Conservation (phyloP, 2,329 filamentous ascomycete species). For the Hypoxylon sp. region DNA sequence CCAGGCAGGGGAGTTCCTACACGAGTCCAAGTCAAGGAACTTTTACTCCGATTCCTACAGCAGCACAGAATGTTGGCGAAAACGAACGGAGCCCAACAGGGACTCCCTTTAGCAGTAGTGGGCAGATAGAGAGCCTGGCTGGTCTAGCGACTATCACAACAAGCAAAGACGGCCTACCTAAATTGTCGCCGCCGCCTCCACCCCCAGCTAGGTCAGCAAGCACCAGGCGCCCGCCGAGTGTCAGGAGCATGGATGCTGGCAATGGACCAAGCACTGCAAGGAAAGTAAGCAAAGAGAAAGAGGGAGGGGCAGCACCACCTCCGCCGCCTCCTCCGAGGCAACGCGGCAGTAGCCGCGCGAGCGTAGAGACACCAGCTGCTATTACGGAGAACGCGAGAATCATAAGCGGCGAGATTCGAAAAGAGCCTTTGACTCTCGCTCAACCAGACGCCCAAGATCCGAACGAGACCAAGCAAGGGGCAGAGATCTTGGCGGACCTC, state of each 20-base stretch:
- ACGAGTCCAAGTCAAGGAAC: constrained; percentile 53
- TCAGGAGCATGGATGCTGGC: constrained; percentile 59
- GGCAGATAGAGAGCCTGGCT: constrained; percentile 25
- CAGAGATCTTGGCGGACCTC: constrained; percentile 80
- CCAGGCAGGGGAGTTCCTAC: constrained; percentile 50
- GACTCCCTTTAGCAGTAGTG: constrained; percentile 23
- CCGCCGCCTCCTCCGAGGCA: constrained; percentile 66
- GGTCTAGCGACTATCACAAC: constrained; percentile 41
- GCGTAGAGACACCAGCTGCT: constrained; percentile 55
- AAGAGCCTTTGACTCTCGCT: neutral
- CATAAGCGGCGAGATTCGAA: constrained; percentile 14
- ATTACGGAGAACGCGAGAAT: constrained; percentile 46
- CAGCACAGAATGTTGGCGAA: constrained; percentile 42
- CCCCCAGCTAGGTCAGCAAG: constrained; percentile 63
- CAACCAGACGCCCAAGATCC: neutral
- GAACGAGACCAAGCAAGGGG: constrained; percentile 55
- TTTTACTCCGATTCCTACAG: constrained; percentile 37
- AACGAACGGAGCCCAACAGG: constrained; percentile 41
- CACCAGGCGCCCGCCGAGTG: constrained; percentile 62
- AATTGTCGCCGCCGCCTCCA: constrained; percentile 60
- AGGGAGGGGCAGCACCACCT: constrained; percentile 56
- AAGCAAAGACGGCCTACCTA: constrained; percentile 48
- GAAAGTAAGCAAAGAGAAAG: constrained; percentile 53
- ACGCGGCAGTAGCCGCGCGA: constrained; percentile 63
- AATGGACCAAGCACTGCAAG: constrained; percentile 50